Evolutionary conservation across 2,329 filamentous ascomycete genomes (phyloP).

Genomic region (Fusarium sublunatum): DNA sequence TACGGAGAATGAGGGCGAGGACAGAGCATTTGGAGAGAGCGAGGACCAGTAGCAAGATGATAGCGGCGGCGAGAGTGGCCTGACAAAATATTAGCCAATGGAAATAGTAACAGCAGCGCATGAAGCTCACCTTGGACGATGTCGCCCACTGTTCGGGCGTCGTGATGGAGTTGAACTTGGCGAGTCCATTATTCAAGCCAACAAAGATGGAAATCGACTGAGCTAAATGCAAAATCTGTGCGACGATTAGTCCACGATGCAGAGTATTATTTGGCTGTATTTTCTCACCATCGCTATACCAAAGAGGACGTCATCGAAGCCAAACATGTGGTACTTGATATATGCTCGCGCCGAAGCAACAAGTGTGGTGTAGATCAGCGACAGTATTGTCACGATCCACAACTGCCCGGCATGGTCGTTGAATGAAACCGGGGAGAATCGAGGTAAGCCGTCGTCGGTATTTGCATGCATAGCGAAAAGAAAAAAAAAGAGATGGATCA

Average conservation of each 20-base stretch:
- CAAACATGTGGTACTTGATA: constrained; percentile 41
- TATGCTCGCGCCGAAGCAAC: constrained; percentile 30
- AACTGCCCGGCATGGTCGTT: constrained; percentile 38
- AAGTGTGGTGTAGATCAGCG: constrained; percentile 36
- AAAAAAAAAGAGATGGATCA: background rate
- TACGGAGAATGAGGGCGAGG: constrained; percentile 38
- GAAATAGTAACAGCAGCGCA: fast-evolving
- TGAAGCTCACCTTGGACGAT: constrained; percentile 18
- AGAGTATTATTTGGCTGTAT: background rate
- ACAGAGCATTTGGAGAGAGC: constrained; percentile 34
- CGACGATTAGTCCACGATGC: background rate
- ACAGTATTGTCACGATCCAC: constrained; percentile 40
- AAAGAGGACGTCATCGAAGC: constrained; percentile 33
- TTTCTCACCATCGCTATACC: constrained; percentile 24
- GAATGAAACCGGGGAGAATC: constrained; percentile 29
- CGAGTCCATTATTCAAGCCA: constrained; percentile 23
- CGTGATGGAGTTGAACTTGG: constrained; percentile 36
- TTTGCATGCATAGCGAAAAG: constrained; percentile 21
- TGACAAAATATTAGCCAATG: constrained; percentile 5
- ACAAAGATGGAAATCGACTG: constrained; percentile 36
- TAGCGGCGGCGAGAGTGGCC: constrained; percentile 22
- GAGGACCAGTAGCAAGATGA: constrained; percentile 19
- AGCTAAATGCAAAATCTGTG: constrained; percentile 27
- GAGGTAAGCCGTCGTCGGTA: constrained; percentile 4
- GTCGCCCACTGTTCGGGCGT: constrained; percentile 23